A percentile compares a stretch with the other conserved stretches of the same genome.
These are phyloP conservation scores for Cupressus sempervirens DNA, from an alignment of 75 land plant genomes.

Conservation along the genomic window DNA sequence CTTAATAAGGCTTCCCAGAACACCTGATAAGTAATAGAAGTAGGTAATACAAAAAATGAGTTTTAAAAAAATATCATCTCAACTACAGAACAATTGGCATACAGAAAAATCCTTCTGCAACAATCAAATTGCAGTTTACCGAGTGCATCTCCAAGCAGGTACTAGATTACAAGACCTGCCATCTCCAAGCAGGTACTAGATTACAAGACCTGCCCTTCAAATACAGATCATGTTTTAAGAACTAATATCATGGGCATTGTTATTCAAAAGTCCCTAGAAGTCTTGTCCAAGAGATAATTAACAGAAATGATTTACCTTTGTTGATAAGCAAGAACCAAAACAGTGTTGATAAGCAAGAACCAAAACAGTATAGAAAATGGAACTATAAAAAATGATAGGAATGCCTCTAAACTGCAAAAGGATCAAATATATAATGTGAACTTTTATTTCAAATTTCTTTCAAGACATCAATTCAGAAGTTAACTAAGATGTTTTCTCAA, in stretches of 20 bases:
- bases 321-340: background rate
- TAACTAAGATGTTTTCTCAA: background rate
- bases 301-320: background rate
- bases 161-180: background rate
- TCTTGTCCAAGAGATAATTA: background rate
- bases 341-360: background rate
- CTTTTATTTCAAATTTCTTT: background rate
- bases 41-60: background rate
- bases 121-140: background rate
- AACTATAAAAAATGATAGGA: background rate
- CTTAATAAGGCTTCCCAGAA: background rate
- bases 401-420: background rate
- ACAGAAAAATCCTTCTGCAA: background rate
- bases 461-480: background rate
- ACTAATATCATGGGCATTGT: background rate
- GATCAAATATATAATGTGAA: background rate
- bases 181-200: background rate
- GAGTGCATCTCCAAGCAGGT: background rate
- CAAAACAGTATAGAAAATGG: background rate
- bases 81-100: background rate
- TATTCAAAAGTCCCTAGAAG: background rate
- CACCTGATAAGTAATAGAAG: background rate
- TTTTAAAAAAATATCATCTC: background rate
- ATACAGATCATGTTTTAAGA: background rate
- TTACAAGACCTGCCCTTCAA: background rate